phyloP scores from a whole-genome alignment of 306 rosid species.

The Oxytropis ochrocephala region DNA sequence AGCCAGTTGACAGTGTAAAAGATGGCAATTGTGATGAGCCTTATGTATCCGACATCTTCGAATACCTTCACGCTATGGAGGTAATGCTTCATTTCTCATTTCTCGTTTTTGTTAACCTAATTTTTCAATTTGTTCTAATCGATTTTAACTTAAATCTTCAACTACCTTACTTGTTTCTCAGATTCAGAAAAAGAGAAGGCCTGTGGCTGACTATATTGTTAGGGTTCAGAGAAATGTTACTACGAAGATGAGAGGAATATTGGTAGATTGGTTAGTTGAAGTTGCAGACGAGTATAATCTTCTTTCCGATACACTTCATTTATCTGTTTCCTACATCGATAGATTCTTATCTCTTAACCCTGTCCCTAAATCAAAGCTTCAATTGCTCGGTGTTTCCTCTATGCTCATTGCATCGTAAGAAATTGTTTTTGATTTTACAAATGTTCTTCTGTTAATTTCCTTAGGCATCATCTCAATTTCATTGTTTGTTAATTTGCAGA shows the following conservation, averaged over 20 bases:
- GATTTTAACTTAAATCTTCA: not conserved
- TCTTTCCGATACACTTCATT: constrained; percentile 58
- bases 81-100: constrained; percentile 16
- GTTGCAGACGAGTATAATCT: constrained; percentile 83
- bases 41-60: constrained; percentile 20
- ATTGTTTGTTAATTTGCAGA: constrained; percentile 22
- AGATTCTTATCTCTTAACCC: constrained; percentile 42
- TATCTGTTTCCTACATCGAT: constrained; percentile 56
- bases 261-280: constrained; percentile 90
- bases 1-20: not conserved
- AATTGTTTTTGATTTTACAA: not conserved
- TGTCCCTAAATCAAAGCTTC: constrained; percentile 37
- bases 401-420: constrained; percentile 86
- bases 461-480: not conserved
- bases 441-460: not conserved
- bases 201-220: constrained; percentile 41
- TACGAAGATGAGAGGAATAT: constrained; percentile 57
- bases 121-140: not conserved
- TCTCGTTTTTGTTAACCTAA: not conserved
- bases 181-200: constrained; percentile 44
- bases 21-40: not conserved
- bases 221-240: constrained; percentile 51
- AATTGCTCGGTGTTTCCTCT: constrained; percentile 65
- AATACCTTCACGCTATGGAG: constrained; percentile 58
- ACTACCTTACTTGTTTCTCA: not conserved